Conservation (phyloP, 108 stramenopile species). For the Pseudonitzschia multiseries region DNA sequence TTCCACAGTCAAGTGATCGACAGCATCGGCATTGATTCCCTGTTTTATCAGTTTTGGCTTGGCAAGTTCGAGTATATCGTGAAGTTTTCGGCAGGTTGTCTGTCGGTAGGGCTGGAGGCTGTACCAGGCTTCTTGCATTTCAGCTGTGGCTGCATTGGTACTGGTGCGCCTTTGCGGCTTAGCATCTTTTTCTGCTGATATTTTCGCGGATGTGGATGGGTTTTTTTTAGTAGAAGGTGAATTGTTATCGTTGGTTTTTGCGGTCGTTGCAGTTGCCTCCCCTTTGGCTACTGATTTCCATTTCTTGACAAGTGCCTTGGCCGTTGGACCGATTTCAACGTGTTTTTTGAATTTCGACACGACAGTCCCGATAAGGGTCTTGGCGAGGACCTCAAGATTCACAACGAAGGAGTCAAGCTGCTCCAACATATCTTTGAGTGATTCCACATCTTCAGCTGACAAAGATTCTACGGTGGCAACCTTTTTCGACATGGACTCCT, state of each 20-base stretch:
- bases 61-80: constrained; percentile 48
- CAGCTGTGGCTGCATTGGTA: constrained; percentile 18
- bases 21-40: constrained; percentile 68
- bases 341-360: constrained; percentile 82
- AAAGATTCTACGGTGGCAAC: constrained; percentile 33
- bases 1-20: constrained; percentile 55
- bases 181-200: constrained; percentile 11
- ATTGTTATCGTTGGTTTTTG: constrained; percentile 18
- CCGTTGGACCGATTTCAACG: constrained; percentile 44
- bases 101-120: constrained; percentile 60
- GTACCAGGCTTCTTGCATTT: constrained; percentile 57
- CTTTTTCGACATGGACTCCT: constrained; percentile 71
- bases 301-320: constrained; percentile 78
- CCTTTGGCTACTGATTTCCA: constrained; percentile 84
- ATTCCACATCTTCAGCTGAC: constrained; percentile 56
- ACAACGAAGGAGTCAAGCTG: constrained; percentile 66
- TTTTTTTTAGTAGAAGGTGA: neutral
- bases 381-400: constrained; percentile 65
- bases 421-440: constrained; percentile 68
- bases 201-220: constrained; percentile 6
- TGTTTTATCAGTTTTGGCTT: constrained; percentile 53
- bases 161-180: constrained; percentile 33
- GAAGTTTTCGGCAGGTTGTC: constrained; percentile 75
- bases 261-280: neutral
- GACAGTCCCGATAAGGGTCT: constrained; percentile 78